Base-by-base conservation (phyloP, 2,329 filamentous ascomycete species). In the Chrysoporthe puriensis region DNA sequence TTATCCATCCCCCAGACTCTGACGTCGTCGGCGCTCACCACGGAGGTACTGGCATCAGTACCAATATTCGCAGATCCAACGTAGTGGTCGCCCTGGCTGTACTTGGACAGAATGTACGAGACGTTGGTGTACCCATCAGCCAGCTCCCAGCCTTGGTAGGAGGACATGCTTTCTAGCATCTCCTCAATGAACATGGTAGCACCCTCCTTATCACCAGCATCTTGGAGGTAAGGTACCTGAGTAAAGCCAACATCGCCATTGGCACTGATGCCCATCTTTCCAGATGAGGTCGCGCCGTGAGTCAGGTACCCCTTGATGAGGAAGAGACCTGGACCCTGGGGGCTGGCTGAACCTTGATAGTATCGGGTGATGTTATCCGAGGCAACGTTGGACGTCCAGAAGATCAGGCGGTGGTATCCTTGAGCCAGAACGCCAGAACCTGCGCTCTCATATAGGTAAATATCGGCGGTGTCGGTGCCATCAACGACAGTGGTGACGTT, bases 1-100 rank as follows among this genome's bases (percentile, higher is more conserved):
- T 89, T 89, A 72, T 88, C 83, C 0, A 84, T 89, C 59, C 86
- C 86, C 71, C 84, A 88, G 5, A 88, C 84, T 73, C 82, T 83
- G 52, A 85, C 83, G 76, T 88, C 80, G 76, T 88, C 80, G 16
- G 80, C 73, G 73, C 88, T 86, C 1, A 88, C 86, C 5, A 89
- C 86, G 3, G 84, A 77, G 8, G 79, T 81, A 16, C 86, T 85
- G 64, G 84, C 83, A 71, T 86, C 83, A 1, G 78, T 76, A 40
- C 86, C 86, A 70, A 88, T 79, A 73, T 88, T 89, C 62, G 80
- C 79, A 2, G 85, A 88, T 60, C 86, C 82, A 44, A 69, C 62
- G 46, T 64, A 69, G 64, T 69, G 67, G 62, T 69, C 67, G 18
- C 67, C 67, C 21, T 46, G 58, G 16, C 59, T 46, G 7, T 64